Evolutionary conservation across 2,329 filamentous ascomycete genomes (phyloP).

Genomic region (Penicillium concentricum): DNA sequence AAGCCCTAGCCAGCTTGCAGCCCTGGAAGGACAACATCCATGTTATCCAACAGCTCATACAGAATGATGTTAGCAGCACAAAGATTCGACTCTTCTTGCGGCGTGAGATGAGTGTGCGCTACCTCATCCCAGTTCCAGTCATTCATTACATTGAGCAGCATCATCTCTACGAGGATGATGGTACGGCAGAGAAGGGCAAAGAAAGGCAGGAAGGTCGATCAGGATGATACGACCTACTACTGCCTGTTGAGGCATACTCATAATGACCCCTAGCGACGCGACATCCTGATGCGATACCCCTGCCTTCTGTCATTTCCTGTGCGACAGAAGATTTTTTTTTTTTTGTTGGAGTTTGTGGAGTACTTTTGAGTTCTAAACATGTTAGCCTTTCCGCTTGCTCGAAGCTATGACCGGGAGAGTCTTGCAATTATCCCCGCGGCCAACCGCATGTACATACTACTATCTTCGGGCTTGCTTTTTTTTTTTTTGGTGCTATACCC

Average conservation of each 20-base stretch:
- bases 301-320: conserved; percentile 2
- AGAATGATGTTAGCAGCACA: conserved; percentile 78
- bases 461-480: neutral
- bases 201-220: conserved; percentile 26
- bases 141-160: conserved; percentile 72
- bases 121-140: conserved; percentile 70
- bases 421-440: neutral
- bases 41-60: conserved; percentile 83
- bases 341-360: conserved; percentile 14
- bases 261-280: conserved; percentile 14
- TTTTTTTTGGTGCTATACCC: neutral
- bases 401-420: neutral
- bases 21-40: conserved; percentile 83
- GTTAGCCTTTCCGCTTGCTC: neutral
- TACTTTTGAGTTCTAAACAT: conserved; percentile 2
- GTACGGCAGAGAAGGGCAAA: conserved; percentile 37
- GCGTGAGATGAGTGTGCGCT: conserved; percentile 78
- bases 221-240: conserved; percentile 21
- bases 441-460: conserved; percentile 14
- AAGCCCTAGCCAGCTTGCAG: conserved; percentile 77
- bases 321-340: conserved; percentile 12
- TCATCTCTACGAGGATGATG: conserved; percentile 60
- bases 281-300: conserved; percentile 25
- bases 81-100: conserved; percentile 80
- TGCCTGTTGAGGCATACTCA: neutral